Evolutionary conservation across 2,329 filamentous ascomycete species (phyloP).

Genomic region (Apiospora aurea): DNA sequence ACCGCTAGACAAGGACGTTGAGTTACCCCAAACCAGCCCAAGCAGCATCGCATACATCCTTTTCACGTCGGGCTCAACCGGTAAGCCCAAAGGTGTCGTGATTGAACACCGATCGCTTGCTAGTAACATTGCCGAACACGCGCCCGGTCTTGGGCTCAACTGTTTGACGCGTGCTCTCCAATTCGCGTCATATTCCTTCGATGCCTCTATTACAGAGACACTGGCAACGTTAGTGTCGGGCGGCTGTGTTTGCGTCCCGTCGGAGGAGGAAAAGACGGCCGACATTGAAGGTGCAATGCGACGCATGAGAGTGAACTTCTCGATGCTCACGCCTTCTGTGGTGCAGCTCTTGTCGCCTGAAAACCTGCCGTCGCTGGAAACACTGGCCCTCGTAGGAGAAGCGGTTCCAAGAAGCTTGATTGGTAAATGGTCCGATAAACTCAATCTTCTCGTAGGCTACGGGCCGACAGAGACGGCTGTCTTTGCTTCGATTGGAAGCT

Average conservation of each 20-base stretch:
- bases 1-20: background rate
- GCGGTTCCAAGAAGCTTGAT: slow-evolving; percentile 11
- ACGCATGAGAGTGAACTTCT: slow-evolving; percentile 24
- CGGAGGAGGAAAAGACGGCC: slow-evolving; percentile 18
- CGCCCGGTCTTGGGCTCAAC: background rate
- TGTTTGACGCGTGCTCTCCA: slow-evolving; percentile 30
- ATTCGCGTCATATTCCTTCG: slow-evolving; percentile 28
- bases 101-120: slow-evolving; percentile 9
- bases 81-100: slow-evolving; percentile 21
- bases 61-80: slow-evolving; percentile 23
- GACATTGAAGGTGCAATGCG: slow-evolving; percentile 25
- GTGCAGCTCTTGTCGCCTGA: slow-evolving; percentile 24
- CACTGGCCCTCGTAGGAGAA: slow-evolving; percentile 25
- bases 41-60: background rate
- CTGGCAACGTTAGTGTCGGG: slow-evolving; percentile 22
- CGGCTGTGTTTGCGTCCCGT: slow-evolving; percentile 27
- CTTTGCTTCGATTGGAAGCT: background rate
- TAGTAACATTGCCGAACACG: background rate
- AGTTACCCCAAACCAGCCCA: background rate
- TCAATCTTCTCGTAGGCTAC: background rate
- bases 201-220: slow-evolving; percentile 25
- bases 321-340: slow-evolving; percentile 26
- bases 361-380: slow-evolving; percentile 22
- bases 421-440: slow-evolving; percentile 20
- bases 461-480: slow-evolving; percentile 11